Conservation (phyloP, 768 basidiomycete species). For the Phlebiopsis gigantea region DNA sequence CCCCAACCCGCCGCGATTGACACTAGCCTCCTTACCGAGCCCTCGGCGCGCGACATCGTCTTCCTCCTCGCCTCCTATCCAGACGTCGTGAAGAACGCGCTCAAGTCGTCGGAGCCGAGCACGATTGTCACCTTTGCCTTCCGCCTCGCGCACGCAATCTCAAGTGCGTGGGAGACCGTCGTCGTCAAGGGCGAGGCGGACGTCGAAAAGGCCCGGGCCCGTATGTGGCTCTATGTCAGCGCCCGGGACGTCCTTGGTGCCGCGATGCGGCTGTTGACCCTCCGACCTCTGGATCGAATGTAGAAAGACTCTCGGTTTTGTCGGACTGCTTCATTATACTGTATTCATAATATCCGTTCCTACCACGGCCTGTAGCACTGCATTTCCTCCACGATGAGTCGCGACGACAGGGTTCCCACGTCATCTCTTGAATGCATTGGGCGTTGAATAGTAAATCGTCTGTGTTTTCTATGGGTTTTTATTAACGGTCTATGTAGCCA, state of each 20-base stretch:
- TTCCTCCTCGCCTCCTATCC: conserved; percentile 90
- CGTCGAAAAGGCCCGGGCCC: conserved; percentile 69
- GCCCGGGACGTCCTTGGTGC: conserved; percentile 87
- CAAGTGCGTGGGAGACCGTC: conserved; percentile 87
- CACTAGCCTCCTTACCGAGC: conserved; percentile 59
- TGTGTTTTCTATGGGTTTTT: neutral
- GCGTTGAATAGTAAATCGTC: neutral
- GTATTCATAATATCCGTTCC: neutral
- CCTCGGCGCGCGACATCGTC: conserved; percentile 79
- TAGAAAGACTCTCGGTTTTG: conserved; percentile 27
- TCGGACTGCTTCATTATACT: neutral
- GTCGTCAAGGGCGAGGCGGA: conserved; percentile 82
- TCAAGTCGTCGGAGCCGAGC: conserved; percentile 83
- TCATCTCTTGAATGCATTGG: neutral
- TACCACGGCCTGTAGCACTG: neutral
- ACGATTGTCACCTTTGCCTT: conserved; percentile 90
- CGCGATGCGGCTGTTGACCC: conserved; percentile 82
- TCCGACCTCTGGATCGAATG: conserved; percentile 92
- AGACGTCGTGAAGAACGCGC: conserved; percentile 81
- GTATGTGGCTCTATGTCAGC: conserved; percentile 84
- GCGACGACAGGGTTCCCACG: neutral
- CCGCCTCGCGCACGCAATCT: conserved; percentile 81
- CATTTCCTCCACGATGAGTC: neutral
- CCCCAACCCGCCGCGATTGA: conserved; percentile 66
- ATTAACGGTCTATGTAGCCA: too few relatives aligned